Evolutionary conservation across 1,284 basidiomycete genomes (phyloP).

Genomic region (Leccinum griseonigrum): DNA sequence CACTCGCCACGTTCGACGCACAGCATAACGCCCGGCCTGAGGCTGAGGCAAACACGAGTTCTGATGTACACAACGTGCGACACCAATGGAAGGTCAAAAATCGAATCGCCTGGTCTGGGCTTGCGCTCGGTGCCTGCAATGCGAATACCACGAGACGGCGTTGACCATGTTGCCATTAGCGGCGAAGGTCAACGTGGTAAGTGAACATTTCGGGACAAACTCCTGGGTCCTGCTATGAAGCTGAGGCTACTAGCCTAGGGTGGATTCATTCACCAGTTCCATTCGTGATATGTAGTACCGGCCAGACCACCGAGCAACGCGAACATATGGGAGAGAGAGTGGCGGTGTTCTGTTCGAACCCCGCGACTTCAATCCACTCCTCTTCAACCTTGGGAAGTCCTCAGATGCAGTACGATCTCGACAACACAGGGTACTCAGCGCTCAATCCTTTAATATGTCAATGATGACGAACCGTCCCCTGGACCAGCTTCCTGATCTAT

Average conservation of each 20-base stretch:
- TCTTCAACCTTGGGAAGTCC: too few species aligned
- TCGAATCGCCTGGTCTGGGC: background rate
- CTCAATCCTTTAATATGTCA: background rate
- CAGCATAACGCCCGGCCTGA: background rate
- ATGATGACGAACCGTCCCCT: too few species aligned
- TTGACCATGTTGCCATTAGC: background rate
- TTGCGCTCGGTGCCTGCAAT: background rate
- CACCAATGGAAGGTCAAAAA: background rate
- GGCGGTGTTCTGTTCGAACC: too few species aligned
- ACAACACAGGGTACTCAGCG: too few species aligned
- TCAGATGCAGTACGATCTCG: too few species aligned
- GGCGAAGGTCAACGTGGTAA: background rate
- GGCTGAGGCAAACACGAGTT: conserved; percentile 12
- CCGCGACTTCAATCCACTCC: too few species aligned
- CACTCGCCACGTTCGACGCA: background rate
- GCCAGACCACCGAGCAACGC: too few species aligned
- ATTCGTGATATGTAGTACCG: too few species aligned
- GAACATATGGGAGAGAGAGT: too few species aligned
- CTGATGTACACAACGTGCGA: conserved; percentile 13
- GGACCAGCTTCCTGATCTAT: background rate
- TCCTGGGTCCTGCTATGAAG: background rate
- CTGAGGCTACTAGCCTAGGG: background rate
- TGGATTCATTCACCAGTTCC: background rate
- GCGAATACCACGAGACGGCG: background rate
- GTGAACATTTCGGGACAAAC: background rate